phyloP scores from a whole-genome alignment of 768 basidiomycete species.

The Glaciozyma martinii region DNA sequence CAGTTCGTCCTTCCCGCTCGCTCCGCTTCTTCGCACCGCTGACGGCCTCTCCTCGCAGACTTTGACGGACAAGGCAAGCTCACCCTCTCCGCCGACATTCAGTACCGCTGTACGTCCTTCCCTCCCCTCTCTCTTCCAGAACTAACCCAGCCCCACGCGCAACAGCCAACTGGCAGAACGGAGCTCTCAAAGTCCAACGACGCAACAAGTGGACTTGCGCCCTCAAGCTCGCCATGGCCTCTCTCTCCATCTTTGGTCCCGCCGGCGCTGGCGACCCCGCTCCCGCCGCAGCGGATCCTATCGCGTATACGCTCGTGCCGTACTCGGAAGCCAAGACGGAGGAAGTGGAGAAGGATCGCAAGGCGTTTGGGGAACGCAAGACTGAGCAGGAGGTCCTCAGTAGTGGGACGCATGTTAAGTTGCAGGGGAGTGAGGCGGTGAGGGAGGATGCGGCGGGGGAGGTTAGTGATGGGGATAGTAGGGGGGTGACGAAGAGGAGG shows the following conservation, averaged over 20 bases:
- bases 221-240: slow-evolving; percentile 64
- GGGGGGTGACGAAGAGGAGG: too few species aligned
- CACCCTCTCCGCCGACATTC: slow-evolving; percentile 68
- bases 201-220: slow-evolving; percentile 90
- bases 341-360: too few species aligned
- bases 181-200: slow-evolving; percentile 51
- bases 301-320: slow-evolving; percentile 61
- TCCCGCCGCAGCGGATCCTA: slow-evolving; percentile 50
- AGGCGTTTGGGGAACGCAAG: too few species aligned
- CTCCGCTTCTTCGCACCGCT: background rate
- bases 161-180: slow-evolving; percentile 60
- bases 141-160: background rate
- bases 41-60: background rate
- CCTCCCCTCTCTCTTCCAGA: background rate
- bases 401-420: too few species aligned
- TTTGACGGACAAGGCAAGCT: slow-evolving; percentile 58
- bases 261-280: slow-evolving; percentile 38
- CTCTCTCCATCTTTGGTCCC: slow-evolving; percentile 53
- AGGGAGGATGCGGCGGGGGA: too few species aligned
- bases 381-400: too few species aligned
- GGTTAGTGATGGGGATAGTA: too few species aligned
- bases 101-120: slow-evolving; percentile 55
- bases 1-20: background rate
- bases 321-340: slow-evolving; percentile 47
- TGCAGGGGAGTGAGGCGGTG: too few species aligned